Conservation (phyloP, 176 grass and related monocot genomes). For the Elaeis guineensis region DNA sequence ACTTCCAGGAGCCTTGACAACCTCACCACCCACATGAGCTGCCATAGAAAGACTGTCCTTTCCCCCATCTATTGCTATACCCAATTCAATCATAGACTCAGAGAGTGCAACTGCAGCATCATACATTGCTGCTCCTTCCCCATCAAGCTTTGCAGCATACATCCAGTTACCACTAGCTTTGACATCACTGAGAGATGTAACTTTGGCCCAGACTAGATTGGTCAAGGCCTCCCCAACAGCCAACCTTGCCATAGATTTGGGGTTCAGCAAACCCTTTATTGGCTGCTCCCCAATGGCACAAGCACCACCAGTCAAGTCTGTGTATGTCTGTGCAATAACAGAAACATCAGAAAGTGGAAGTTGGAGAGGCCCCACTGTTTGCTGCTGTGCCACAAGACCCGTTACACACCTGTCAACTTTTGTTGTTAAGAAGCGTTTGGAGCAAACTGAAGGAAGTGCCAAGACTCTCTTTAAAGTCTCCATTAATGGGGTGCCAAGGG, state of each 20-base stretch:
- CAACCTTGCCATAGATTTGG: conserved; percentile 77
- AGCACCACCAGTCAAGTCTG: conserved; percentile 66
- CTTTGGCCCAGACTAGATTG: conserved; percentile 91
- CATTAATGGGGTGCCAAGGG: conserved; percentile 56
- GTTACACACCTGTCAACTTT: conserved; percentile 96
- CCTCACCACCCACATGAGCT: conserved; percentile 58
- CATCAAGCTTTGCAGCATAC: conserved; percentile 92
- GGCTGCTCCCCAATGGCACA: conserved; percentile 85
- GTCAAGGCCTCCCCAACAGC: conserved; percentile 83
- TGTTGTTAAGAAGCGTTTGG: conserved; percentile 88
- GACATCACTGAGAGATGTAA: conserved; percentile 64
- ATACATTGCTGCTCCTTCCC: conserved; percentile 85
- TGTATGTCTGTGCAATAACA: conserved; percentile 87
- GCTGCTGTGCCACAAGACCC: conserved; percentile 81
- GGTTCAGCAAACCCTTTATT: conserved; percentile 72
- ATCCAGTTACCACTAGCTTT: conserved; percentile 99
- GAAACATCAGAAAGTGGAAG: conserved; percentile 80
- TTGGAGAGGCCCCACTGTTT: conserved; percentile 82
- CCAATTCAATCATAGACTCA: conserved; percentile 88
- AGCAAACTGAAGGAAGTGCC: conserved; percentile 70
- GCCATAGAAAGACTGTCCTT: conserved; percentile 99
- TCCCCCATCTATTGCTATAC: conserved; percentile 83
- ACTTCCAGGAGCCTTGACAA: conserved; percentile 90
- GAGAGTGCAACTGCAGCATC: conserved; percentile 67
- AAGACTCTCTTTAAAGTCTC: conserved; percentile 75